These are phyloP conservation scores for Zygnema cylindricum DNA, from an alignment of 139 green algal genomes.

Conservation along the genomic window DNA sequence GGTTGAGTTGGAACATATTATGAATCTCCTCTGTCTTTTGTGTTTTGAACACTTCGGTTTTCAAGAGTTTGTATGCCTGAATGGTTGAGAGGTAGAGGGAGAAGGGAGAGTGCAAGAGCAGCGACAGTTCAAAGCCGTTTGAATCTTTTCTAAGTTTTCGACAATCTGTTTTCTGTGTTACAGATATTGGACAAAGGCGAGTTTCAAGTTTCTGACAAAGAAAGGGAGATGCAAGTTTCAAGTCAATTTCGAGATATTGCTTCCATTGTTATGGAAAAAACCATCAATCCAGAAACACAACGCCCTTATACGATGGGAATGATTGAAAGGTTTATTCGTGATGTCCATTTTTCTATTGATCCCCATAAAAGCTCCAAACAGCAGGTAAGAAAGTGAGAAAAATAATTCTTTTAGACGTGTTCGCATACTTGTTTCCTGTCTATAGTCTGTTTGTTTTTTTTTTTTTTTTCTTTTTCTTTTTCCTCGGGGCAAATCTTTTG, in stretches of 20 bases:
- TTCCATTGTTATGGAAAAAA: slow-evolving; percentile 78
- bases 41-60: no score
- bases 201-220: slow-evolving; percentile 94
- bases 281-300: slow-evolving; percentile 87
- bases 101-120: no score
- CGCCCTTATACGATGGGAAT: slow-evolving; percentile 92
- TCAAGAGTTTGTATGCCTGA: no score
- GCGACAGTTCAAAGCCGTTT: no score
- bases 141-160: background rate
- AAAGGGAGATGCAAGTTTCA: slow-evolving; percentile 86
- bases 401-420: background rate
- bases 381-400: slow-evolving; percentile 67
- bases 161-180: background rate
- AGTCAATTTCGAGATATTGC: slow-evolving; percentile 88
- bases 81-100: no score
- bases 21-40: no score
- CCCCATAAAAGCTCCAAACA: slow-evolving; percentile 89
- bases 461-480: no score
- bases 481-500: no score
- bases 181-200: slow-evolving; percentile 90
- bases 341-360: slow-evolving; percentile 94
- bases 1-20: no score
- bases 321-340: slow-evolving; percentile 90
- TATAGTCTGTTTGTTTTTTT: no score
- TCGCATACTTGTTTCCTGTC: background rate